These are phyloP conservation scores for Oxytropis ochrocephala DNA, from an alignment of 306 rosid genomes.

Conservation along the genomic window DNA sequence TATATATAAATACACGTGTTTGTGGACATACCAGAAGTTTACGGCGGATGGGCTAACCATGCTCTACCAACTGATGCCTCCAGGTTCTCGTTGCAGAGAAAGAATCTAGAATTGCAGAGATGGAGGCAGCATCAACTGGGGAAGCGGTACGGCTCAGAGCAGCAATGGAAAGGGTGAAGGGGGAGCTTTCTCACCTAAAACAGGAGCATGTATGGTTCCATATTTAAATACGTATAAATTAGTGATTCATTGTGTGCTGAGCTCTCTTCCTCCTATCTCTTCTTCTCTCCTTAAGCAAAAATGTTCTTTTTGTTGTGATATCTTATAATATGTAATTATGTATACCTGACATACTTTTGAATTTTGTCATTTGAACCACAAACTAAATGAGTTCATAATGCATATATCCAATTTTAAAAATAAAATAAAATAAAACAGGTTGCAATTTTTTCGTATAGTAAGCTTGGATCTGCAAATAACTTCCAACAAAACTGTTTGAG, in stretches of 20 bases:
- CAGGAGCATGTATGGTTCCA: conserved; percentile 67
- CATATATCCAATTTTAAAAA: conserved; percentile 9
- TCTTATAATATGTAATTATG: neutral
- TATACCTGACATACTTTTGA: neutral
- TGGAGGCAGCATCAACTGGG: conserved; percentile 96
- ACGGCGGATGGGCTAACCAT: conserved; percentile 14
- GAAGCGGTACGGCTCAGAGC: conserved; percentile 93
- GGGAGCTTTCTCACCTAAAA: conserved; percentile 75
- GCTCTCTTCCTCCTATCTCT: neutral
- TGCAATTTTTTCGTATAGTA: neutral
- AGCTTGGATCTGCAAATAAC: neutral
- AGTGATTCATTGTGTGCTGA: conserved; percentile 1
- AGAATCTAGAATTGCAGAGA: conserved; percentile 93
- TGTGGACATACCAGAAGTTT: conserved; percentile 15
- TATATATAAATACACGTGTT: conserved; percentile 1
- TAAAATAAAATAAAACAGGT: neutral
- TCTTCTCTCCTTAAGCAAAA: neutral
- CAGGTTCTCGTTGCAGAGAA: conserved; percentile 88
- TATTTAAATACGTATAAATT: conserved; percentile 9
- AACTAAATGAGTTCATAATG: neutral
- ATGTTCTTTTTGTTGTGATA: conserved; percentile 6
- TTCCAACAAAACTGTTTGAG: neutral
- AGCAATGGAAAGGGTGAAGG: conserved; percentile 73
- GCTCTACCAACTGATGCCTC: conserved; percentile 22
- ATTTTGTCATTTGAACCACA: neutral